phyloP scores from a whole-genome alignment of 2,329 filamentous ascomycete species.

The Ophiostoma sp. region DNA sequence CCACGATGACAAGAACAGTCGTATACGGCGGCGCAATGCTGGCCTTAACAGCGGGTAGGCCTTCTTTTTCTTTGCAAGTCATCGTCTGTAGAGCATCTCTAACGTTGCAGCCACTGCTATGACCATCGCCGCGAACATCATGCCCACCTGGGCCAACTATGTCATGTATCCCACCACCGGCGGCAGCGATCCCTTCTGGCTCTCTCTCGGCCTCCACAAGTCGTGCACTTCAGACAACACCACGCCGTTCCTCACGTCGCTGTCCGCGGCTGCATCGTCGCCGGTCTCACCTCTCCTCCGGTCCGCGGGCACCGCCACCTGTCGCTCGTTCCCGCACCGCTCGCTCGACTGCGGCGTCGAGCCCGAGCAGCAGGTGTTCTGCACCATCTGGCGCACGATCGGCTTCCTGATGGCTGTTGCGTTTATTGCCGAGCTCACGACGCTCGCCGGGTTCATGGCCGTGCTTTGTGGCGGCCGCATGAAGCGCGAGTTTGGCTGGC shows the following conservation, averaged over 20 bases:
- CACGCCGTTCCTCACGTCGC: not conserved
- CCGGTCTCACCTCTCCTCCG: not conserved
- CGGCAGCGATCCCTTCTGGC: constrained; percentile 44
- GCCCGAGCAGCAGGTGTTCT: constrained; percentile 62
- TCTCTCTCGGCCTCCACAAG: constrained; percentile 71
- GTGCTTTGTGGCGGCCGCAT: constrained; percentile 73
- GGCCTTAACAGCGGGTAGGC: constrained; percentile 41
- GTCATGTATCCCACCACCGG: constrained; percentile 43
- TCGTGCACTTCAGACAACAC: constrained; percentile 62
- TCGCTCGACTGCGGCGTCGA: constrained; percentile 57
- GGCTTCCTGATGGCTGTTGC: constrained; percentile 84
- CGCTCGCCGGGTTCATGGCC: constrained; percentile 71
- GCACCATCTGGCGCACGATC: constrained; percentile 82
- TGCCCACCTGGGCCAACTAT: constrained; percentile 67
- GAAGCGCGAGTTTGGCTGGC: constrained; percentile 78
- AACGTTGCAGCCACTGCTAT: constrained; percentile 57
- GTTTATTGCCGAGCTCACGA: constrained; percentile 73
- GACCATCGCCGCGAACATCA: constrained; percentile 62
- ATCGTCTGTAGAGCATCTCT: not conserved
- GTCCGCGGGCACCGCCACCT: constrained; percentile 46
- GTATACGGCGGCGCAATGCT: constrained; percentile 42
- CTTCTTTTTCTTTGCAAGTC: constrained; percentile 23
- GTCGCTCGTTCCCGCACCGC: constrained; percentile 61
- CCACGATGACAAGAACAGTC: constrained; percentile 40
- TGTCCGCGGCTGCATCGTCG: not conserved